Base-by-base conservation (phyloP, 768 basidiomycete genomes). In the Leucosporidium yakuticum region DNA sequence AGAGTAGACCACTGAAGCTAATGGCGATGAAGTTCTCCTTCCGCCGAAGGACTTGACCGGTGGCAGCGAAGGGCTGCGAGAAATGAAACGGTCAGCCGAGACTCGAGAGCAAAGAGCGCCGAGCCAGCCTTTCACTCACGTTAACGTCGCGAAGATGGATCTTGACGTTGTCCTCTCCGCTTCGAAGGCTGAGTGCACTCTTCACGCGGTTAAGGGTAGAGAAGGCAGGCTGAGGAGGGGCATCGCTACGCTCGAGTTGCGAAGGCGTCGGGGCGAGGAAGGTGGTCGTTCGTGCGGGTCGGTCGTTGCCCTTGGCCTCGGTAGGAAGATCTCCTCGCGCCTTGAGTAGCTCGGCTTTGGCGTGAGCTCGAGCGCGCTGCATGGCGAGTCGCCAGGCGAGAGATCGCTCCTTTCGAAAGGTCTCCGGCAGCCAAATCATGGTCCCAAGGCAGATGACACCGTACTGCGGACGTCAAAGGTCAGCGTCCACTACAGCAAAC, bases 351-450 rank as follows among this genome's bases (percentile, higher is more conserved):
- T 65, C 39, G 21, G 60, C 65, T 3, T 34, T 25, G 19, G 64
- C 58, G 32, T 65, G 64, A 27, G 57, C 44, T 20, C 17, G 29
- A 4, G 70, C 20, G 77, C 81, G 79, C 68, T 80, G 83, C 53
- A 89, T 79, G 0, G 86, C 85, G 48, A 82, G 81, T 76, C 89
- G 88, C 77, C 93, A 95, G 4, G 85, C 84, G 29, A 88, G 79
- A 63, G 90, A 93, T 54, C 93, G 86, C 74, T 92, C 89, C 63
- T 83, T 80, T 23, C 91, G 84, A 80, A 89, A 94, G 0, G 90
- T 90, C 74, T 94, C 91, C 66, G 84, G 84, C 80, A 92, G 89
- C 75, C 65, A 70, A 12, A 87, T 77, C 44, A 87, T 63, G 77
- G 67, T 49, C 19, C 58, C 51, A 29, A 65, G 51, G 47, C 67